These are phyloP conservation scores for Leucosporidium yakuticum DNA, from an alignment of 768 basidiomycete species.

Conservation along the genomic window DNA sequence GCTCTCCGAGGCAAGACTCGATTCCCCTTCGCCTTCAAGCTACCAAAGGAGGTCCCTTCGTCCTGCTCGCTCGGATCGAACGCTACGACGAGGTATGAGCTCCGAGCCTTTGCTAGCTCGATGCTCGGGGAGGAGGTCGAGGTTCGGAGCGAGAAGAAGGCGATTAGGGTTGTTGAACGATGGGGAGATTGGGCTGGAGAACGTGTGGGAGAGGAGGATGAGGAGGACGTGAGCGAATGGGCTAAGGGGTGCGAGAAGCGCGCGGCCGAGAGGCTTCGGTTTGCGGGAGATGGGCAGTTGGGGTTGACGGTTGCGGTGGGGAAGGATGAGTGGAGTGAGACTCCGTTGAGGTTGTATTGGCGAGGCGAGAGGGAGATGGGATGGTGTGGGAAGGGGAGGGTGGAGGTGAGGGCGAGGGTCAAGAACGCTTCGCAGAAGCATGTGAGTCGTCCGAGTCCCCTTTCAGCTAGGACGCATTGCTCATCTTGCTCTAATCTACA, in stretches of 20 bases:
- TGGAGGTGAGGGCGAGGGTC: constrained; percentile 19
- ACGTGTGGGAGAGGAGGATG: constrained; percentile 21
- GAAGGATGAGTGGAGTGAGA: constrained; percentile 14
- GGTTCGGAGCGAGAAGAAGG: constrained; percentile 18
- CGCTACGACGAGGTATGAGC: constrained; percentile 29
- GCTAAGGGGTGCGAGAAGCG: constrained; percentile 1
- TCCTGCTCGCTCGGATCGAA: constrained; percentile 33
- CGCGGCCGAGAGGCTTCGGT: constrained; percentile 12
- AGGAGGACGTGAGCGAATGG: constrained; percentile 18
- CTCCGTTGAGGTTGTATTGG: constrained; percentile 32
- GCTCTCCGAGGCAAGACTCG: constrained; percentile 35
- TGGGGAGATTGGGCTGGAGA: constrained; percentile 37
- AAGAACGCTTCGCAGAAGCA: constrained; percentile 32
- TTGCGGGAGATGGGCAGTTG: constrained; percentile 22
- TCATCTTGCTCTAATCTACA: neutral
- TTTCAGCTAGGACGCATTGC: neutral
- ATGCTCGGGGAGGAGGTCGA: constrained; percentile 28
- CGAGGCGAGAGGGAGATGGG: constrained; percentile 19
- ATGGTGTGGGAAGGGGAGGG: constrained; percentile 11
- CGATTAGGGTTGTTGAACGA: constrained; percentile 31
- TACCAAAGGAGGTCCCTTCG: constrained; percentile 31
- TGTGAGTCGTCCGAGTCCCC: constrained; percentile 5
- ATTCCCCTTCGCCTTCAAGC: constrained; percentile 34
- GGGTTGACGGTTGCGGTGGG: constrained; percentile 19
- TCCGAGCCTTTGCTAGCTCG: constrained; percentile 29